These are phyloP conservation scores for Neltuma alba DNA, from an alignment of 306 rosid genomes.

Conservation along the genomic window DNA sequence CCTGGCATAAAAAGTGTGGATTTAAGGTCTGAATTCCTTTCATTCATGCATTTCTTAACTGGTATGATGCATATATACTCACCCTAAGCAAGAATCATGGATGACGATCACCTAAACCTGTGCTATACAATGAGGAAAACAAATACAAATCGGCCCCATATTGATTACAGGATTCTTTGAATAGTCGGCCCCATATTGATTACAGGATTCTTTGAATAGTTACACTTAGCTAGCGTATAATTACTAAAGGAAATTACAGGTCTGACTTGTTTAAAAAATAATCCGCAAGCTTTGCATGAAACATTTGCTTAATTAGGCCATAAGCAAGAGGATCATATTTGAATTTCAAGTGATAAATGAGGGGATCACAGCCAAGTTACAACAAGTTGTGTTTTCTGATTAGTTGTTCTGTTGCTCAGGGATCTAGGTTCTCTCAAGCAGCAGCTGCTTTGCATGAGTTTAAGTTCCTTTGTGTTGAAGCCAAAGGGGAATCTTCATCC, in stretches of 20 bases:
- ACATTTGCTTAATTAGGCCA: not conserved
- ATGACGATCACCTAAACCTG: too few relatives aligned
- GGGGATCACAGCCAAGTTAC: not conserved
- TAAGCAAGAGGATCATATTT: not conserved
- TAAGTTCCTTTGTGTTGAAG: constrained; percentile 68
- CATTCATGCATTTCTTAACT: not conserved
- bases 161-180: too few relatives aligned
- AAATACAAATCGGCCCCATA: too few relatives aligned
- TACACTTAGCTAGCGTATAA: too few relatives aligned
- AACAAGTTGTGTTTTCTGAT: constrained; percentile 29
- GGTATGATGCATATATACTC: too few relatives aligned
- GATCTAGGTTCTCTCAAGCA: constrained; percentile 89
- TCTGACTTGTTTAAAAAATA: not conserved
- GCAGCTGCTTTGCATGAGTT: constrained; percentile 91
- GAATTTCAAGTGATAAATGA: not conserved
- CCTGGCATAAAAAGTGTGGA: not conserved
- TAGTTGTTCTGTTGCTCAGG: constrained; percentile 55
- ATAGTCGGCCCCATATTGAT: too few relatives aligned
- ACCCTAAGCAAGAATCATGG: too few relatives aligned
- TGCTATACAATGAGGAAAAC: too few relatives aligned
- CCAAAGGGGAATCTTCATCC: constrained; percentile 60
- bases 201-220: too few relatives aligned
- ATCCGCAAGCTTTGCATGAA: not conserved
- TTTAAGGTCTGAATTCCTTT: not conserved
- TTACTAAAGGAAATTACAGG: not conserved